A percentile compares a stretch with the other conserved stretches of the same genome.
Conservation (phyloP, 805 yeast genomes). For the Zygoascus flipseniorum region DNA sequence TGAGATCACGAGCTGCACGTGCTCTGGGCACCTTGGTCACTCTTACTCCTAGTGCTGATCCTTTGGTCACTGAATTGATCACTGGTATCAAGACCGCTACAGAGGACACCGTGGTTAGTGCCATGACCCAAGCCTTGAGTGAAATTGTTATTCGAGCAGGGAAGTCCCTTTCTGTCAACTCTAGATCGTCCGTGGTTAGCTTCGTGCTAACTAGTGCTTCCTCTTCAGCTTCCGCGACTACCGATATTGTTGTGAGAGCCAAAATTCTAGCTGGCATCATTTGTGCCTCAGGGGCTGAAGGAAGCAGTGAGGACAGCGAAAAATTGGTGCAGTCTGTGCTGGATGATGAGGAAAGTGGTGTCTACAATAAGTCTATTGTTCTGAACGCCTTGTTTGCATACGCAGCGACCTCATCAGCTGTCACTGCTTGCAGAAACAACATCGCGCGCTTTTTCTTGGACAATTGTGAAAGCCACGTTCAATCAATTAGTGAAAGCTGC, state of each 20-base stretch:
- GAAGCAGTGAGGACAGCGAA: slow-evolving; percentile 48
- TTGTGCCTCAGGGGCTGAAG: slow-evolving; percentile 38
- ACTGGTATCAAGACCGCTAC: slow-evolving; percentile 58
- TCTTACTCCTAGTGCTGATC: slow-evolving; percentile 90
- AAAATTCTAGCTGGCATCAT: slow-evolving; percentile 70
- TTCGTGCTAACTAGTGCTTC: slow-evolving; percentile 34
- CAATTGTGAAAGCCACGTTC: slow-evolving; percentile 35
- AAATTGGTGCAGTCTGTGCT: slow-evolving; percentile 23
- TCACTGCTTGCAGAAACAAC: slow-evolving; percentile 41
- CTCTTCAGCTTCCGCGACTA: background rate
- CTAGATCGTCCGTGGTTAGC: slow-evolving; percentile 58
- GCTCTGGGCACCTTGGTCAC: slow-evolving; percentile 84
- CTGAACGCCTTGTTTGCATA: slow-evolving; percentile 74
- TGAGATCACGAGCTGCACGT: slow-evolving; percentile 78
- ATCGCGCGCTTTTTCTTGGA: slow-evolving; percentile 41
- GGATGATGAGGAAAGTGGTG: slow-evolving; percentile 7
- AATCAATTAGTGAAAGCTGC: slow-evolving; percentile 65
- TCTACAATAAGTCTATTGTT: slow-evolving; percentile 45
- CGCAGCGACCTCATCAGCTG: slow-evolving; percentile 57
- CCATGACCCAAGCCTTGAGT: slow-evolving; percentile 76
- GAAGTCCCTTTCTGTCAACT: slow-evolving; percentile 59
- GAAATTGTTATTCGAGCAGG: slow-evolving; percentile 82
- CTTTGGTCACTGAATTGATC: slow-evolving; percentile 76
- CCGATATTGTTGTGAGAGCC: slow-evolving; percentile 47
- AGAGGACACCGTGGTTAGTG: slow-evolving; percentile 59